These are phyloP conservation scores for Lizonia empirigonia DNA, from an alignment of 2,329 filamentous ascomycete species.

Conservation along the genomic window DNA sequence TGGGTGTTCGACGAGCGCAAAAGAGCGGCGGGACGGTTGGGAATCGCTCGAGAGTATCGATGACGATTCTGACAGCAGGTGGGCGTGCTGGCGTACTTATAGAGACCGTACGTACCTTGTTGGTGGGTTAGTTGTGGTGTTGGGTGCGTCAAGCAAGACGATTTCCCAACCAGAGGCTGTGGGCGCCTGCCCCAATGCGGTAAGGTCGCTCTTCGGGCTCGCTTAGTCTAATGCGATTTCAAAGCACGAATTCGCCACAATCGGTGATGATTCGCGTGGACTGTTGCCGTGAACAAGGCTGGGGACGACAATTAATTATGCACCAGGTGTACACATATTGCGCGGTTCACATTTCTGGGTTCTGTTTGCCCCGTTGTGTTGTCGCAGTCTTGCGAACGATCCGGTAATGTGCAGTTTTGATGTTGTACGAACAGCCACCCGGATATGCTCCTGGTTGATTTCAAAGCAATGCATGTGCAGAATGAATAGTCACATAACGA, in stretches of 20 bases:
- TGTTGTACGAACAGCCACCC: background rate
- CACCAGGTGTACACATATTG: background rate
- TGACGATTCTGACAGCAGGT: conserved; percentile 15
- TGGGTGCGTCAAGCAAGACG: conserved; percentile 8
- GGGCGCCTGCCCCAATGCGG: too few relatives aligned
- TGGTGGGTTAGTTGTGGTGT: conserved; percentile 17
- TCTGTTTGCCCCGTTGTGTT: background rate
- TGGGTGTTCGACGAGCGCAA: conserved; percentile 20
- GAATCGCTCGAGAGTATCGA: conserved; percentile 21
- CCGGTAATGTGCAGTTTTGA: background rate
- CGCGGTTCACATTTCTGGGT: background rate
- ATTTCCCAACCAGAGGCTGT: conserved; percentile 5
- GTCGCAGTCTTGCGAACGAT: background rate
- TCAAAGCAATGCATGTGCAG: conserved; percentile 11
- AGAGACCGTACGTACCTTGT: conserved; percentile 20
- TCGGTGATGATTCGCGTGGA: background rate
- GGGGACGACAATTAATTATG: background rate
- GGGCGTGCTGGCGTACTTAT: conserved; percentile 10
- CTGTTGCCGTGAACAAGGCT: background rate
- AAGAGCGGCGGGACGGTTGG: conserved; percentile 5
- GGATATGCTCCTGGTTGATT: conserved; percentile 1
- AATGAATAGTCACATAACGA: background rate
- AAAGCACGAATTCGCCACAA: conserved; percentile 8
- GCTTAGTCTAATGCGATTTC: conserved; percentile 8
- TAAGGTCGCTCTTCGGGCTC: too few relatives aligned